Evolutionary conservation across 805 yeast genomes (phyloP).

Genomic region (Lipomyces starkeyi): DNA sequence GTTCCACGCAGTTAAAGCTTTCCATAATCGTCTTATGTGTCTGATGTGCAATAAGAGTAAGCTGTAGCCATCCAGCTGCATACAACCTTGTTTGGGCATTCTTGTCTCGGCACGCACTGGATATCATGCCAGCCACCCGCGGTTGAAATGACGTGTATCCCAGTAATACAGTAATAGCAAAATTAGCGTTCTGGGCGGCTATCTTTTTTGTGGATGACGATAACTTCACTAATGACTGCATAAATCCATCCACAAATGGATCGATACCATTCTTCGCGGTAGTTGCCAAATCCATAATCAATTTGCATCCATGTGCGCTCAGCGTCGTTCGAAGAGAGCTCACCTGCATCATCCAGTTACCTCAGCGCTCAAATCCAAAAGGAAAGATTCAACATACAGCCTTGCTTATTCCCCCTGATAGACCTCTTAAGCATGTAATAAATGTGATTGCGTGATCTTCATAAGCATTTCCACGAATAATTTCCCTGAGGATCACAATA

Average conservation of each 20-base stretch:
- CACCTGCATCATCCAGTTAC: slow-evolving; percentile 36
- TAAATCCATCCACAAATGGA: slow-evolving; percentile 55
- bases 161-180: slow-evolving; percentile 51
- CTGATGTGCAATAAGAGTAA: slow-evolving; percentile 61
- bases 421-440: slow-evolving; percentile 49
- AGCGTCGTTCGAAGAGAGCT: slow-evolving; percentile 84
- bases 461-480: slow-evolving; percentile 64
- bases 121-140: slow-evolving; percentile 58
- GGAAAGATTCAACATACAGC: slow-evolving; percentile 46
- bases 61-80: slow-evolving; percentile 72
- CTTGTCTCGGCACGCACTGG: slow-evolving; percentile 65
- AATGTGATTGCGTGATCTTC: slow-evolving; percentile 47
- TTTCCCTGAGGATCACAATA: slow-evolving; percentile 61
- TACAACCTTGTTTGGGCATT: slow-evolving; percentile 72
- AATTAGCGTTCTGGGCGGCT: slow-evolving; percentile 63
- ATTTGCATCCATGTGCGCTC: slow-evolving; percentile 73
- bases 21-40: slow-evolving; percentile 46
- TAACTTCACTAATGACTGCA: slow-evolving; percentile 57
- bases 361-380: background rate
- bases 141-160: slow-evolving; percentile 59
- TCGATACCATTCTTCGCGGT: slow-evolving; percentile 42
- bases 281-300: slow-evolving; percentile 65
- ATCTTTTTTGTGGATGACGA: slow-evolving; percentile 68
- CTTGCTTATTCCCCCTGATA: slow-evolving; percentile 68
- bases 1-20: slow-evolving; percentile 49